These are phyloP conservation scores for Mortierella alpina DNA, from an alignment of 192 early-diverging fungal species.

Conservation along the genomic window DNA sequence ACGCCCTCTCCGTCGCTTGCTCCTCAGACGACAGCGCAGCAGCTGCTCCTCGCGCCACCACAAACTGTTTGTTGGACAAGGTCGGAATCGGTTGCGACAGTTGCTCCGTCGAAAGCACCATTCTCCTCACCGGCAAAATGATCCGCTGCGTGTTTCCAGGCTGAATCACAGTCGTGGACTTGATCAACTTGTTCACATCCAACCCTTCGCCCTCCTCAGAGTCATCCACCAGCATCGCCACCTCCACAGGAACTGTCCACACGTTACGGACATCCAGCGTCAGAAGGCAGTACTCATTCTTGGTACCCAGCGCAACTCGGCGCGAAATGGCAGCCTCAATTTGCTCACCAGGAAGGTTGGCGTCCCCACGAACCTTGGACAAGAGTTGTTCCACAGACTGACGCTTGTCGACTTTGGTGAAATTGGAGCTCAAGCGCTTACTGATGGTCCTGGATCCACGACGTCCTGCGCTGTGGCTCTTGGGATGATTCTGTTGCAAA, in stretches of 20 bases:
- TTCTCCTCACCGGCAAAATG: slow-evolving; percentile 72
- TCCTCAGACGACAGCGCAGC: slow-evolving; percentile 59
- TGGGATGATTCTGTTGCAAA: not conserved
- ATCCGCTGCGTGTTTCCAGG: slow-evolving; percentile 62
- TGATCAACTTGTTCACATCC: slow-evolving; percentile 41
- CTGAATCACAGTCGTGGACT: slow-evolving; percentile 50
- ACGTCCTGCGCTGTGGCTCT: slow-evolving; percentile 15
- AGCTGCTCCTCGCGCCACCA: slow-evolving; percentile 69
- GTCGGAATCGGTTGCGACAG: slow-evolving; percentile 72
- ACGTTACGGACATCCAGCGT: slow-evolving; percentile 83
- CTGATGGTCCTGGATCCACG: slow-evolving; percentile 47
- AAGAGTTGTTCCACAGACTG: slow-evolving; percentile 47
- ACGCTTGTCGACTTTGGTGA: slow-evolving; percentile 47
- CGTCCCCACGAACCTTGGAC: slow-evolving; percentile 48
- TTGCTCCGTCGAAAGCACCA: slow-evolving; percentile 62
- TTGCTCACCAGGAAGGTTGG: slow-evolving; percentile 41
- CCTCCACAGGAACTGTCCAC: slow-evolving; percentile 79
- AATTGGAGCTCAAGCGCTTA: slow-evolving; percentile 50
- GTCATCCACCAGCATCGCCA: slow-evolving; percentile 77
- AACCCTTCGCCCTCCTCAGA: slow-evolving; percentile 50
- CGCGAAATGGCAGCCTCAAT: slow-evolving; percentile 49
- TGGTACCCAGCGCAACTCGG: slow-evolving; percentile 50
- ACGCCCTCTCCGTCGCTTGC: slow-evolving; percentile 60
- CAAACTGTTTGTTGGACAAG: slow-evolving; percentile 81
- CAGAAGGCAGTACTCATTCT: slow-evolving; percentile 77